Conservation (phyloP, 176 grass and related monocot genomes). For the Otatea glauca region DNA sequence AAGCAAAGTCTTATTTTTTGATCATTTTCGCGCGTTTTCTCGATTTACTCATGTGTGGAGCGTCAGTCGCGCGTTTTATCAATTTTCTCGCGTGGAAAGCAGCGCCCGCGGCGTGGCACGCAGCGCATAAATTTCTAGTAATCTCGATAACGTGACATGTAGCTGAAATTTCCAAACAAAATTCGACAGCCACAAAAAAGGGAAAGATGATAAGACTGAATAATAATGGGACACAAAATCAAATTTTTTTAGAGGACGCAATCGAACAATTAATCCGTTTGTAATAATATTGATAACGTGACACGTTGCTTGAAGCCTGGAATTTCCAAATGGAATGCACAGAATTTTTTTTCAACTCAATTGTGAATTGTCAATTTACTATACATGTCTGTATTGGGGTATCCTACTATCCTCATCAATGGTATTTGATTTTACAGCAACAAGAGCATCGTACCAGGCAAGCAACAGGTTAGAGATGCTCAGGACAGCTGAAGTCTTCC, state of each 20-base stretch:
- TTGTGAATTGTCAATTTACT: conserved; percentile 34
- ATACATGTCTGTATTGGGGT: conserved; percentile 34
- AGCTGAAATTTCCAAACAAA: not conserved
- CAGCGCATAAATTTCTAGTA: no score
- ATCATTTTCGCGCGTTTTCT: no score
- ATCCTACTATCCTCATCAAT: conserved; percentile 24
- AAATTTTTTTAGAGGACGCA: not conserved
- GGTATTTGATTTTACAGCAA: conserved; percentile 34
- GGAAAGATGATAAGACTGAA: not conserved
- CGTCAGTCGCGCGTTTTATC: no score
- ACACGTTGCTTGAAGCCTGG: not conserved
- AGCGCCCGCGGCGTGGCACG: no score
- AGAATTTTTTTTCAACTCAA: conserved; percentile 11
- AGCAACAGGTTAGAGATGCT: conserved; percentile 22
- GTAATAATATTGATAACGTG: not conserved
- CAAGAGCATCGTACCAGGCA: conserved; percentile 26
- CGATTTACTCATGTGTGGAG: no score
- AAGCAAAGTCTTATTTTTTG: no score
- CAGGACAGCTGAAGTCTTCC: conserved; percentile 6
- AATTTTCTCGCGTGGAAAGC: no score
- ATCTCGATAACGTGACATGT: not conserved
- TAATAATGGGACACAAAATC: not conserved
- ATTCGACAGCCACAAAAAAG: not conserved
- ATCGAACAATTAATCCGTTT: not conserved
- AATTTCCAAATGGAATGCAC: not conserved